Percentiles rank a stretch among this genome's conserved stretches.
These are phyloP conservation scores for Evernia prunastri DNA, from an alignment of 495 filamentous ascomycete species.

Conservation along the genomic window DNA sequence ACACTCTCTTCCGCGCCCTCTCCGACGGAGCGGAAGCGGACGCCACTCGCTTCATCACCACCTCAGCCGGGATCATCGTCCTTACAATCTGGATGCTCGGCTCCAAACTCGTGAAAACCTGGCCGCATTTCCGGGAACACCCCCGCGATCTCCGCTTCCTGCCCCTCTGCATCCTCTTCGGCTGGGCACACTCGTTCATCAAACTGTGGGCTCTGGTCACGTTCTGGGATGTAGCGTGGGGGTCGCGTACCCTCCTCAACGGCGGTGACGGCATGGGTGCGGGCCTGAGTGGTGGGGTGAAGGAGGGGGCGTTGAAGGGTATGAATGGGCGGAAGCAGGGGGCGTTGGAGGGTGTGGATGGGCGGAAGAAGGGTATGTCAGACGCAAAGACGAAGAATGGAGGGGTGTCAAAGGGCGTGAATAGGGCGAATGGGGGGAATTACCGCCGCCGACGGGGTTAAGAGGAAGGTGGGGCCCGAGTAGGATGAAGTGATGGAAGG, in stretches of 20 bases:
- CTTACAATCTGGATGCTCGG: slow-evolving; percentile 38
- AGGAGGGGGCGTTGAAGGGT: background rate
- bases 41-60: background rate
- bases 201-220: slow-evolving; percentile 57
- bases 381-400: no score
- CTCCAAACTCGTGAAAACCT: slow-evolving; percentile 54
- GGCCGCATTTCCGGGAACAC: slow-evolving; percentile 50
- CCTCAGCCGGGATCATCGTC: background rate
- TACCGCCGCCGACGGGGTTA: no score
- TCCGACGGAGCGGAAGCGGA: background rate
- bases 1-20: background rate
- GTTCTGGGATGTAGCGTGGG: slow-evolving; percentile 22
- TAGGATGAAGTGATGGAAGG: no score
- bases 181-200: slow-evolving; percentile 55
- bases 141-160: slow-evolving; percentile 51
- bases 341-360: background rate
- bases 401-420: no score
- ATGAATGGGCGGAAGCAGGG: background rate
- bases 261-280: background rate
- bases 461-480: no score
- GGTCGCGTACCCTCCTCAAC: background rate
- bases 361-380: background rate
- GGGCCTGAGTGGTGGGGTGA: background rate
- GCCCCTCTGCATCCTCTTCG: slow-evolving; percentile 50
- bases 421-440: background rate